phyloP scores from a whole-genome alignment of 2,329 filamentous ascomycete species.

The Annulohypoxylon truncatum region DNA sequence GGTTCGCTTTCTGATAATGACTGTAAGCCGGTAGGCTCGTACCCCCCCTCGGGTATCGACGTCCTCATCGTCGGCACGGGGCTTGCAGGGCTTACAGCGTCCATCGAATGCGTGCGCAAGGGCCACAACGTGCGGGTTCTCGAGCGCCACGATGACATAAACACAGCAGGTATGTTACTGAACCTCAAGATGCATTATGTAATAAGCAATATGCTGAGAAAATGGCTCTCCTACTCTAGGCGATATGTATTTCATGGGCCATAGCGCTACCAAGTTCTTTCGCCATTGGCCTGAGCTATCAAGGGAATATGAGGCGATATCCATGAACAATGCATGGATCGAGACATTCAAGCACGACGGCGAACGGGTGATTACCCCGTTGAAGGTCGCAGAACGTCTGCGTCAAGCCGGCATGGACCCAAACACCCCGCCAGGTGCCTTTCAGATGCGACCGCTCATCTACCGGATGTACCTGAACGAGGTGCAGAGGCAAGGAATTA shows the following conservation, averaged over 20 bases:
- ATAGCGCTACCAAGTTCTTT: conserved; percentile 65
- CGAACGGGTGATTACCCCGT: conserved; percentile 59
- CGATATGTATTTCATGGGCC: conserved; percentile 71
- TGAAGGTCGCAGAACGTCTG: conserved; percentile 63
- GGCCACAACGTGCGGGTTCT: conserved; percentile 65
- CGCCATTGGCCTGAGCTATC: conserved; percentile 66
- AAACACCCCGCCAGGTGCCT: conserved; percentile 63
- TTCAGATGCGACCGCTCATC: conserved; percentile 66
- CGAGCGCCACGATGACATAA: conserved; percentile 61
- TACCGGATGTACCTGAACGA: conserved; percentile 66
- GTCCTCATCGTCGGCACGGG: conserved; percentile 67
- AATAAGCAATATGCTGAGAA: conserved; percentile 1
- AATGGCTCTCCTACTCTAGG: conserved; percentile 51
- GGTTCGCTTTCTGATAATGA: conserved; percentile 50
- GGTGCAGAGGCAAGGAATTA: conserved; percentile 59
- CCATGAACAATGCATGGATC: conserved; percentile 65
- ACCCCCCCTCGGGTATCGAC: conserved; percentile 59
- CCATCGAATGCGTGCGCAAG: conserved; percentile 70
- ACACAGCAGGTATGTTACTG: conserved; percentile 58
- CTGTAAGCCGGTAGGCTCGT: conserved; percentile 63
- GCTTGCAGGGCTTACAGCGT: conserved; percentile 70
- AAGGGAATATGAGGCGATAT: conserved; percentile 62
- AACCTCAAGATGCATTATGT: neutral
- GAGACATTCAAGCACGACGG: conserved; percentile 66
- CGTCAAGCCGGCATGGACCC: conserved; percentile 52